These are phyloP conservation scores for Saprolegnia parasitica DNA, from an alignment of 352 stramenopile genomes.

Conservation along the genomic window DNA sequence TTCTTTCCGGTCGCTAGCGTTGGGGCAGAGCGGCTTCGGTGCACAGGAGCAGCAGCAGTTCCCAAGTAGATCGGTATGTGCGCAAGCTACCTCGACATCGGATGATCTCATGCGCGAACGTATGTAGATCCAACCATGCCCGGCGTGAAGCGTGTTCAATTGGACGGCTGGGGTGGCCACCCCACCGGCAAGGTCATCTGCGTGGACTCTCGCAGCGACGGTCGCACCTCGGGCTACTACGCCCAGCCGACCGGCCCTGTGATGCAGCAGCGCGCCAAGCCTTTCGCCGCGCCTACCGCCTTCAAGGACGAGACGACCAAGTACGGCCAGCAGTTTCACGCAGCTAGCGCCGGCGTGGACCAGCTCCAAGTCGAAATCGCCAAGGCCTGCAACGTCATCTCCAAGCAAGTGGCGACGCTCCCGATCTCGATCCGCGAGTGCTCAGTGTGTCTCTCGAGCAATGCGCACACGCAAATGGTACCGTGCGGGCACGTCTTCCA, in stretches of 20 bases:
- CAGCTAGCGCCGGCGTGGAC: slow-evolving; percentile 37
- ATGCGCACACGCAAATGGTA: slow-evolving; percentile 65
- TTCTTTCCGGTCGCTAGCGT: neutral
- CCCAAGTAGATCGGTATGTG: neutral
- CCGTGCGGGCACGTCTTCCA: slow-evolving; percentile 76
- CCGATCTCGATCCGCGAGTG: slow-evolving; percentile 63
- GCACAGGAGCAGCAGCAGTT: neutral
- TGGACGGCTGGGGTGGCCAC: slow-evolving; percentile 26
- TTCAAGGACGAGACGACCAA: neutral
- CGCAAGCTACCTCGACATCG: neutral
- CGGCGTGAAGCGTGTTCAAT: slow-evolving; percentile 29
- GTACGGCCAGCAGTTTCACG: neutral
- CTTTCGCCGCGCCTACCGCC: neutral
- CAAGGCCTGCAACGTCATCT: slow-evolving; percentile 47
- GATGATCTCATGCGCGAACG: neutral
- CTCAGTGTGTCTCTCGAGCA: slow-evolving; percentile 63
- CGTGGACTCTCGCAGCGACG: slow-evolving; percentile 14
- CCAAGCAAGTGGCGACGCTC: slow-evolving; percentile 39
- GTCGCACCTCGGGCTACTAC: neutral
- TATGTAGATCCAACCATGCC: slow-evolving; percentile 24
- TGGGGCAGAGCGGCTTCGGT: neutral
- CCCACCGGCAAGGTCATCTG: slow-evolving; percentile 24
- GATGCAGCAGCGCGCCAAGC: neutral
- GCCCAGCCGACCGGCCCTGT: neutral
- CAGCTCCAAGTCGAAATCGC: slow-evolving; percentile 63